Percentiles rank a stretch among this genome's conserved stretches.
phyloP scores from a whole-genome alignment of 768 basidiomycete species.

The Tricholoma matsutake region DNA sequence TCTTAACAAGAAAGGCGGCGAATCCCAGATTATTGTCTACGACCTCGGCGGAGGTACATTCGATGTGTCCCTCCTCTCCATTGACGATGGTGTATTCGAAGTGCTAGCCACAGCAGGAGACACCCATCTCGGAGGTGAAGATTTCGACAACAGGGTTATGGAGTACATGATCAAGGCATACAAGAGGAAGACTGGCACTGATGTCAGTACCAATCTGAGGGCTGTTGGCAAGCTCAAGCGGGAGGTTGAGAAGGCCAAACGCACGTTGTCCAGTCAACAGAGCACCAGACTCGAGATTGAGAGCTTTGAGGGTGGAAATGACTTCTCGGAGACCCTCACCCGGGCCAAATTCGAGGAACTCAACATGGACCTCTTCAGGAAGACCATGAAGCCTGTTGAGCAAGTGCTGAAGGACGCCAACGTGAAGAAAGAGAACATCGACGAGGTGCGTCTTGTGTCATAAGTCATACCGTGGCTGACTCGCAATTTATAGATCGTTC shows the following conservation, averaged over 20 bases:
- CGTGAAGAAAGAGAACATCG: constrained; percentile 95
- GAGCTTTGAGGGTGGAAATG: constrained; percentile 92
- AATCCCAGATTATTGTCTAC: constrained; percentile 96
- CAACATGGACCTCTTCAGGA: constrained; percentile 98
- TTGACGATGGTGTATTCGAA: constrained; percentile 92
- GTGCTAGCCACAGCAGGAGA: constrained; percentile 91
- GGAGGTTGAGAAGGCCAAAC: constrained; percentile 92
- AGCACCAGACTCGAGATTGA: constrained; percentile 93
- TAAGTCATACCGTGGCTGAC: neutral
- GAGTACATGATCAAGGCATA: constrained; percentile 86
- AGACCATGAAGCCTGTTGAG: constrained; percentile 99
- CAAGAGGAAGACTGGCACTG: constrained; percentile 90
- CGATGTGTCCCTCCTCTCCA: constrained; percentile 94
- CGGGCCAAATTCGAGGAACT: constrained; percentile 99
- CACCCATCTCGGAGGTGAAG: constrained; percentile 93
- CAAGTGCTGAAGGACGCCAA: constrained; percentile 98
- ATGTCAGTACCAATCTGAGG: constrained; percentile 73
- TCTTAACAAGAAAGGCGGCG: constrained; percentile 92
- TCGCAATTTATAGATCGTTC: constrained; percentile 58
- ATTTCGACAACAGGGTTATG: constrained; percentile 92
- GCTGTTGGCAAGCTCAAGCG: constrained; percentile 91
- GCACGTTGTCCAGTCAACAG: constrained; percentile 90
- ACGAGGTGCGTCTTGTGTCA: constrained; percentile 56
- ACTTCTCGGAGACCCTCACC: constrained; percentile 95
- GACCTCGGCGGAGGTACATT: constrained; percentile 99